Conservation (phyloP, 2,329 filamentous ascomycete species). For the Colletotrichum cordylinicola region DNA sequence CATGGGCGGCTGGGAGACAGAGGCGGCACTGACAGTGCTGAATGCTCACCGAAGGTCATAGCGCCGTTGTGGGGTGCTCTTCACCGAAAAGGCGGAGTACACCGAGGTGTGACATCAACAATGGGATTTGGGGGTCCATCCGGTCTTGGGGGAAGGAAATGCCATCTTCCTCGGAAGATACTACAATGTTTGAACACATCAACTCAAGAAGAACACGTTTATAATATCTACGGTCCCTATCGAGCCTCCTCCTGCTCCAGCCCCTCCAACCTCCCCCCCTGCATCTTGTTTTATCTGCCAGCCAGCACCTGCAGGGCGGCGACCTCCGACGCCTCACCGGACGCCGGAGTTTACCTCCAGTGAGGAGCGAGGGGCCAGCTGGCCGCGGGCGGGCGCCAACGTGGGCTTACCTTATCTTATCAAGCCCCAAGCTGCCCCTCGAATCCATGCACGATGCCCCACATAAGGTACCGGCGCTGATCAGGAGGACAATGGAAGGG, state of each 20-base stretch:
- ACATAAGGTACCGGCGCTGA: conserved; percentile 16
- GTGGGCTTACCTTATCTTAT: conserved; percentile 15
- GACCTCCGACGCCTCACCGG: conserved; percentile 17
- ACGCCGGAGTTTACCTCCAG: conserved; percentile 8
- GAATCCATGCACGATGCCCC: conserved; percentile 13
- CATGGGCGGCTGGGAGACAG: background rate
- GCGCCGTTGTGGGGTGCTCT: background rate
- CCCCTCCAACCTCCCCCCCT: background rate
- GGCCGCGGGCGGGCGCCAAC: background rate
- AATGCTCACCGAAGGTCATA: background rate
- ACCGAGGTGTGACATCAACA: conserved; percentile 2
- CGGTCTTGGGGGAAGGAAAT: background rate
- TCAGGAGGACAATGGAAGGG: conserved; percentile 21
- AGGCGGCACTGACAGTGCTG: background rate
- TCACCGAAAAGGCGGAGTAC: conserved; percentile 14
- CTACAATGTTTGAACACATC: background rate
- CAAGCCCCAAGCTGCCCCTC: conserved; percentile 5
- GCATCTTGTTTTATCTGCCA: background rate
- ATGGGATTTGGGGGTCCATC: background rate
- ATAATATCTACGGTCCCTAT: background rate
- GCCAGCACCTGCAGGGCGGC: conserved; percentile 2
- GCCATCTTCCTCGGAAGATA: background rate
- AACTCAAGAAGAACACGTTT: conserved; percentile 5
- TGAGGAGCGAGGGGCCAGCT: background rate
- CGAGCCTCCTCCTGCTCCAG: background rate